phyloP scores from a whole-genome alignment of 805 yeast species.

The Candida maesae region DNA sequence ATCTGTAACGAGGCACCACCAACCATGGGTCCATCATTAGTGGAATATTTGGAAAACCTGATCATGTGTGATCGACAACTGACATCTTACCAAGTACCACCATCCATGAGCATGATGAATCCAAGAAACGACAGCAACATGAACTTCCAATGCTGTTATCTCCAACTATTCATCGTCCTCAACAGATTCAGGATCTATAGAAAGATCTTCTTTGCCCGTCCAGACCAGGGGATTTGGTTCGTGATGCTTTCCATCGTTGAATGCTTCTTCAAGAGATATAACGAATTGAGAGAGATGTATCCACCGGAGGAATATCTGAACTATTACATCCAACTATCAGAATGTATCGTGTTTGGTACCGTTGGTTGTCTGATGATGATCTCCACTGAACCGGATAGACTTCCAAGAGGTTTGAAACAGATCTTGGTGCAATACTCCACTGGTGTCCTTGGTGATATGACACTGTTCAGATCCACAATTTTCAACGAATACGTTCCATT shows the following conservation, averaged over 20 bases:
- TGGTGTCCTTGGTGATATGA: conserved; percentile 11
- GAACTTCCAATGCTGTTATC: conserved; percentile 20
- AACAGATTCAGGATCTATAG: conserved; percentile 18
- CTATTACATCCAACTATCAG: conserved; percentile 15
- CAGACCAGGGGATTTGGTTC: conserved; percentile 20
- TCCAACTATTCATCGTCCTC: conserved; percentile 15
- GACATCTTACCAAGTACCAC: conserved; percentile 17
- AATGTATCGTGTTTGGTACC: conserved; percentile 13
- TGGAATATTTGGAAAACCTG: conserved; percentile 17
- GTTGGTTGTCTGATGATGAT: conserved; percentile 12
- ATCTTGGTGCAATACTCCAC: conserved; percentile 13
- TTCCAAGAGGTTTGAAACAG: conserved; percentile 15
- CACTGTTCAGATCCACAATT: conserved; percentile 6
- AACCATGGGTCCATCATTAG: conserved; percentile 7
- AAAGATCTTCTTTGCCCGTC: conserved; percentile 13
- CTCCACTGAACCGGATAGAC: conserved; percentile 11
- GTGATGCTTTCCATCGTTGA: conserved; percentile 23
- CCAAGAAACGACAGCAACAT: conserved; percentile 15
- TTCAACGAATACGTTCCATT: conserved; percentile 21
- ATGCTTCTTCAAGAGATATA: conserved; percentile 20
- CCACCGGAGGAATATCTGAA: conserved; percentile 14
- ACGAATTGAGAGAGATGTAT: conserved; percentile 13
- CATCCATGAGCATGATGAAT: conserved; percentile 10
- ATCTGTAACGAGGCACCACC: conserved; percentile 20
- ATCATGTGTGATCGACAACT: conserved; percentile 22